phyloP scores from a whole-genome alignment of 495 filamentous ascomycete species.

The Penicillium argentinense region DNA sequence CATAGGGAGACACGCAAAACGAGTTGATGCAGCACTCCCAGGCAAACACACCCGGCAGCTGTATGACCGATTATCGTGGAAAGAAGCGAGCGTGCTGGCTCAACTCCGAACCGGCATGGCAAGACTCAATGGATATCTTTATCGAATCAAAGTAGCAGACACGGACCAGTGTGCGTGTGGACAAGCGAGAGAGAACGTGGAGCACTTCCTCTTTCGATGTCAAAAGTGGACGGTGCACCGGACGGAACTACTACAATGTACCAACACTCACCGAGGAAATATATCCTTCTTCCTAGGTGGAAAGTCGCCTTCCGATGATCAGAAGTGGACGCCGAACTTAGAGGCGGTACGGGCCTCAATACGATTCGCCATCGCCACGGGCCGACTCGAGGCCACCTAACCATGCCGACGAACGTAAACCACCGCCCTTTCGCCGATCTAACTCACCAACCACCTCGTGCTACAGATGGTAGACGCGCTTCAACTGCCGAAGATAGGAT shows the following conservation, averaged over 20 bases:
- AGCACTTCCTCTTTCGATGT: constrained; percentile 38
- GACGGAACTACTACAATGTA: constrained; percentile 33
- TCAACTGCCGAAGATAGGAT: constrained; percentile 7
- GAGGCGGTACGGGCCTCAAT: constrained; percentile 35
- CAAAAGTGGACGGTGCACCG: constrained; percentile 27
- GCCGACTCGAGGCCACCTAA: constrained; percentile 32
- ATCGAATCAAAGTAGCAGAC: constrained; percentile 24
- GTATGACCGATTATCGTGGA: constrained; percentile 26
- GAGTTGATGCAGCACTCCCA: constrained; percentile 30
- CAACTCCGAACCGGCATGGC: constrained; percentile 36
- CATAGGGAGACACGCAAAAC: constrained; percentile 25
- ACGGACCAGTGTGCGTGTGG: constrained; percentile 28
- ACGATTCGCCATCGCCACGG: constrained; percentile 35
- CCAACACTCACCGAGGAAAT: constrained; percentile 30
- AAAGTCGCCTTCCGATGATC: constrained; percentile 28
- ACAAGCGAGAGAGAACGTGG: constrained; percentile 32
- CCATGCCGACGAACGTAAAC: constrained; percentile 12
- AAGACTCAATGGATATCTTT: constrained; percentile 35
- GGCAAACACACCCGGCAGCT: constrained; percentile 20
- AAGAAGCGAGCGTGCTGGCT: constrained; percentile 32
- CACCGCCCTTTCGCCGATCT: constrained; percentile 7
- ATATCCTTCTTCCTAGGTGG: constrained; percentile 34
- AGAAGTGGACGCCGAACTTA: constrained; percentile 33
- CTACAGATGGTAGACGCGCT: constrained; percentile 17
- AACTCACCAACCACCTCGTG: constrained; percentile 18